Conservation (phyloP, 2,329 filamentous ascomycete species). For the Colletotrichum shisoi region DNA sequence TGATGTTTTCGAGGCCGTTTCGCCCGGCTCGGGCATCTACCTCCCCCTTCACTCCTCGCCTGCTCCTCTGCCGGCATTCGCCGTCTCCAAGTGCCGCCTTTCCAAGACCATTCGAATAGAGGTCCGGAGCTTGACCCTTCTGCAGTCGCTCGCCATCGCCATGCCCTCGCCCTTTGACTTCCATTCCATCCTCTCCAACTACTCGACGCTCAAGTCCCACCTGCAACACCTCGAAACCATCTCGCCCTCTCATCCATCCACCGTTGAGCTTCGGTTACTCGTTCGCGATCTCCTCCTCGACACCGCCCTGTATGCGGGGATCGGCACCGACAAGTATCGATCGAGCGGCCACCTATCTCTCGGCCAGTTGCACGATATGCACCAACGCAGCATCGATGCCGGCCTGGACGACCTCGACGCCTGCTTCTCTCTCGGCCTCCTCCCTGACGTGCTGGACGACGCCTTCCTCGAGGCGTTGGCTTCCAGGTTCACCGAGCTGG, state of each 20-base stretch:
- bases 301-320: constrained; percentile 44
- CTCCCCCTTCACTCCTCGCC: constrained; percentile 40
- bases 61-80: constrained; percentile 42
- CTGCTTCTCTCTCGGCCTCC: constrained; percentile 43
- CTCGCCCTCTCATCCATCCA: constrained; percentile 35
- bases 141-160: constrained; percentile 53
- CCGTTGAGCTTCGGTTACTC: constrained; percentile 44
- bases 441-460: constrained; percentile 39
- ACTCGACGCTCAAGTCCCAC: constrained; percentile 42
- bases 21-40: constrained; percentile 44
- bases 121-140: constrained; percentile 50
- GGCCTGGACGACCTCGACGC: constrained; percentile 45
- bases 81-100: constrained; percentile 44
- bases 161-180: constrained; percentile 44
- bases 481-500: constrained; percentile 41
- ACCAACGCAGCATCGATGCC: constrained; percentile 42
- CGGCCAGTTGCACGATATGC: constrained; percentile 45
- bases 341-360: constrained; percentile 36
- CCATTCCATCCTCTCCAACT: constrained; percentile 42
- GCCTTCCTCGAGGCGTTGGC: constrained; percentile 41
- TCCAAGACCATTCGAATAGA: constrained; percentile 41
- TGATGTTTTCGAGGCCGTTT: constrained; percentile 43
- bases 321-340: constrained; percentile 41
- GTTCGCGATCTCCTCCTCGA: constrained; percentile 44
- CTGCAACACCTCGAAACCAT: constrained; percentile 31